Conservation (phyloP, 345 rosid genomes). For the Eucalyptus coolabah region DNA sequence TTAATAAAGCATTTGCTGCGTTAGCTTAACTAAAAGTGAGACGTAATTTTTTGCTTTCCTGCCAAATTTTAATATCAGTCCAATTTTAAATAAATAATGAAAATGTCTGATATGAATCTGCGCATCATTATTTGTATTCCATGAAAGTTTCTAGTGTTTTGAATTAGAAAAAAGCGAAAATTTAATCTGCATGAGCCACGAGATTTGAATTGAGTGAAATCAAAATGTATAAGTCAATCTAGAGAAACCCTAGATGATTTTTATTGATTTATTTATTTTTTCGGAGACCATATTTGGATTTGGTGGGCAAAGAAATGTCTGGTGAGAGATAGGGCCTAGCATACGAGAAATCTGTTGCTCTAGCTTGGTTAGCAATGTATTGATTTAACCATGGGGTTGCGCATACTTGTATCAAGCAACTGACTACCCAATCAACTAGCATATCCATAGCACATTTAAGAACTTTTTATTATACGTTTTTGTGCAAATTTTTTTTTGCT, state of each 20-base stretch:
- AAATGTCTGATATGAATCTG: background rate
- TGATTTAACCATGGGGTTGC: background rate
- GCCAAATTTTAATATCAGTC: background rate
- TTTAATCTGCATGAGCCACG: background rate
- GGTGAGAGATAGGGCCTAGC: background rate
- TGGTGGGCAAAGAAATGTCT: background rate
- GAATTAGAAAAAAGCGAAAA: background rate
- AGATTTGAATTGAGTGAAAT: background rate
- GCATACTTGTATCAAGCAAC: background rate
- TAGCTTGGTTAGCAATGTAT: background rate
- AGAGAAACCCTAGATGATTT: background rate
- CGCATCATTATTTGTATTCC: background rate
- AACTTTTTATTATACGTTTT: background rate
- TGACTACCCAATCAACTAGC: background rate
- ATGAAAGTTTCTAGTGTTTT: background rate
- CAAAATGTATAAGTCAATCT: background rate
- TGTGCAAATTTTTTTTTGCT: background rate
- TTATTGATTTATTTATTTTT: background rate
- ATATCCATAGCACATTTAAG: background rate
- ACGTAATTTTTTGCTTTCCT: background rate
- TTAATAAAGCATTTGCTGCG: background rate
- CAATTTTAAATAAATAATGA: background rate
- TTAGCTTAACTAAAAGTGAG: background rate
- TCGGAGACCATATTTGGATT: background rate
- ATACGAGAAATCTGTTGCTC: background rate